phyloP scores from a whole-genome alignment of 495 filamentous ascomycete genomes.

The Aspergillus funiculosus region DNA sequence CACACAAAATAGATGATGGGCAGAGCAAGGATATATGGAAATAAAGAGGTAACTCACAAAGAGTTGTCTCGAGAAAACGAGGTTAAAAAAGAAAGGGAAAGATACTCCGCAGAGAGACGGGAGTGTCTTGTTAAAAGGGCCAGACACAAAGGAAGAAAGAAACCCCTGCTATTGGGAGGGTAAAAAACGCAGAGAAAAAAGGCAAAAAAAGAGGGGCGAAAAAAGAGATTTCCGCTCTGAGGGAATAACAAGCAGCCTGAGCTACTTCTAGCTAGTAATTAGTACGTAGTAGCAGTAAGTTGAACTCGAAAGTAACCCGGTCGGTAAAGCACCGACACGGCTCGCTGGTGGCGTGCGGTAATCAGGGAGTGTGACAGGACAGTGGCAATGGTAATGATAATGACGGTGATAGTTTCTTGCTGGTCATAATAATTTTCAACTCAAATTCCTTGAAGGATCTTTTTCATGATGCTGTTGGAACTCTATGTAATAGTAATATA shows the following conservation, averaged over 20 bases:
- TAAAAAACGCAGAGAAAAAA: conserved; percentile 5
- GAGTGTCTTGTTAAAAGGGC: conserved; percentile 8
- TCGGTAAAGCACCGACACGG: conserved; percentile 1
- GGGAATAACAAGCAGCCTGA: conserved; percentile 8
- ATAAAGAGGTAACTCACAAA: conserved; percentile 12
- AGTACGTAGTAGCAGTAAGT: too few relatives aligned
- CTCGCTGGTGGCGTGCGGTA: neutral
- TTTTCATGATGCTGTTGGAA: too few relatives aligned
- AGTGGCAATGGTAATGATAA: neutral
- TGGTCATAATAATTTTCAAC: too few relatives aligned
- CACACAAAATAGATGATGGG: neutral
- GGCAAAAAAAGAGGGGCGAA: conserved; percentile 14
- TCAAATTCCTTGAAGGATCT: too few relatives aligned
- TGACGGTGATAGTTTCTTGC: too few relatives aligned
- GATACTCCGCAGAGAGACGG: neutral
- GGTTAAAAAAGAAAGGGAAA: neutral
- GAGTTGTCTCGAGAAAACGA: conserved; percentile 12
- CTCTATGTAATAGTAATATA: too few relatives aligned
- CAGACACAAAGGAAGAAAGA: conserved; percentile 9
- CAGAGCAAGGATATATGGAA: neutral
- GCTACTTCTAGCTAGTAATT: neutral
- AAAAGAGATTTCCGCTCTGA: conserved; percentile 27
- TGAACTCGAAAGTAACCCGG: too few relatives aligned
- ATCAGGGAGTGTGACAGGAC: conserved; percentile 2
- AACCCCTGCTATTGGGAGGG: conserved; percentile 3